Conservation (phyloP, 2,329 filamentous ascomycete species). For the Alternaria sp. region DNA sequence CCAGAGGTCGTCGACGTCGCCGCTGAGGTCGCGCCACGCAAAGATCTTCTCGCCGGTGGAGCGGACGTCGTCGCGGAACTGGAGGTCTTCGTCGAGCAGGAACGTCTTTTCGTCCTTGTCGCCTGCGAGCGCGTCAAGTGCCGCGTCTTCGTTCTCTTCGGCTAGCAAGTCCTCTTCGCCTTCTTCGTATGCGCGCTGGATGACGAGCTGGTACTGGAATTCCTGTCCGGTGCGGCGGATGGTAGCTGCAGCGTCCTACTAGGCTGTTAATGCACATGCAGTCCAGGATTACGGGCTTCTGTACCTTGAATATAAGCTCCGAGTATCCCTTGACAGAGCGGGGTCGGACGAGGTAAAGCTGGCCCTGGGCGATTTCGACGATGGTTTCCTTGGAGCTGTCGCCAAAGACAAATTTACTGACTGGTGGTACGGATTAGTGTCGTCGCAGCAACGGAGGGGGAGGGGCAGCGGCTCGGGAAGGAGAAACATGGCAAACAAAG, state of each 20-base stretch:
- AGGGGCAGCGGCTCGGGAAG: conserved; percentile 29
- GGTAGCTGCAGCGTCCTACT: conserved; percentile 86
- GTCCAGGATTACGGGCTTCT: neutral
- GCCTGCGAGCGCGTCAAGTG: conserved; percentile 71
- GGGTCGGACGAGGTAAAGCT: conserved; percentile 95
- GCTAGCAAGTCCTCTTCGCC: conserved; percentile 91
- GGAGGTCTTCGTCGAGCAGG: conserved; percentile 87
- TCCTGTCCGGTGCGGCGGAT: conserved; percentile 94
- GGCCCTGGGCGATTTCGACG: conserved; percentile 92
- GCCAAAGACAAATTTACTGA: conserved; percentile 90
- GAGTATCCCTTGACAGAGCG: conserved; percentile 96
- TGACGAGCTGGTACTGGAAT: conserved; percentile 95
- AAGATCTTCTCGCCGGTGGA: conserved; percentile 83
- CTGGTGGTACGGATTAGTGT: conserved; percentile 55
- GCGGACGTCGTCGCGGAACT: conserved; percentile 83
- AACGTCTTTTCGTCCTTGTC: conserved; percentile 98
- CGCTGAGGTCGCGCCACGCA: conserved; percentile 93
- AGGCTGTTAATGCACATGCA: neutral
- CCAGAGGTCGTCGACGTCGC: conserved; percentile 93
- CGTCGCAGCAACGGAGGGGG: conserved; percentile 33
- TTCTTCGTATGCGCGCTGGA: conserved; percentile 96
- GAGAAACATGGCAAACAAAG: conserved; percentile 11
- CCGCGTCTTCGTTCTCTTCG: conserved; percentile 86
- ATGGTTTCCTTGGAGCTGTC: conserved; percentile 90
- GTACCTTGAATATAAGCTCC: conserved; percentile 83